These are phyloP conservation scores for Linum lewisii DNA, from an alignment of 345 rosid genomes.

Conservation along the genomic window DNA sequence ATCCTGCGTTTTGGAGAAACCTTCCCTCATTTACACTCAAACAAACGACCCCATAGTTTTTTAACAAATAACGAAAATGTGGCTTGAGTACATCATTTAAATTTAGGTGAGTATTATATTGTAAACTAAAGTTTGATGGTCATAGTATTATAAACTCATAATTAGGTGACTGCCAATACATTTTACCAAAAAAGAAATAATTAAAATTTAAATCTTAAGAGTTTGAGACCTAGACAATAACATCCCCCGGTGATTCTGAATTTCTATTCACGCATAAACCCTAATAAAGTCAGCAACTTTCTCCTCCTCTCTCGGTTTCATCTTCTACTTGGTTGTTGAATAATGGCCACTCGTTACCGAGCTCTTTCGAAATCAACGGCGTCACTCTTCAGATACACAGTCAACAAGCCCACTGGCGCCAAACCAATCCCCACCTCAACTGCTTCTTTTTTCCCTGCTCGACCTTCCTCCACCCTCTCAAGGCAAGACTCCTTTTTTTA, in stretches of 20 bases:
- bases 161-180: too few species aligned
- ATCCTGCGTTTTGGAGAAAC: too few species aligned
- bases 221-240: too few species aligned
- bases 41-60: too few species aligned
- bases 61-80: too few species aligned
- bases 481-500: slow-evolving; percentile 26
- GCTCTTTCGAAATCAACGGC: slow-evolving; percentile 51
- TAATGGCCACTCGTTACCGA: slow-evolving; percentile 73
- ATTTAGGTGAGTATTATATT: too few species aligned
- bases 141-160: too few species aligned
- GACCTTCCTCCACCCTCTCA: slow-evolving; percentile 35
- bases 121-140: too few species aligned
- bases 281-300: slow-evolving; percentile 8
- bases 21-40: too few species aligned
- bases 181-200: too few species aligned
- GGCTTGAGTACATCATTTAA: too few species aligned
- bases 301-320: background rate
- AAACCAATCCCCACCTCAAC: slow-evolving; percentile 25
- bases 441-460: slow-evolving; percentile 30
- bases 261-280: slow-evolving; percentile 13
- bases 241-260: background rate
- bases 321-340: background rate
- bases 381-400: slow-evolving; percentile 41
- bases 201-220: too few species aligned
- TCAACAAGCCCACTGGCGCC: slow-evolving; percentile 36